phyloP scores from a whole-genome alignment of 192 early-diverging fungal genomes.

The Podila epicladia region DNA sequence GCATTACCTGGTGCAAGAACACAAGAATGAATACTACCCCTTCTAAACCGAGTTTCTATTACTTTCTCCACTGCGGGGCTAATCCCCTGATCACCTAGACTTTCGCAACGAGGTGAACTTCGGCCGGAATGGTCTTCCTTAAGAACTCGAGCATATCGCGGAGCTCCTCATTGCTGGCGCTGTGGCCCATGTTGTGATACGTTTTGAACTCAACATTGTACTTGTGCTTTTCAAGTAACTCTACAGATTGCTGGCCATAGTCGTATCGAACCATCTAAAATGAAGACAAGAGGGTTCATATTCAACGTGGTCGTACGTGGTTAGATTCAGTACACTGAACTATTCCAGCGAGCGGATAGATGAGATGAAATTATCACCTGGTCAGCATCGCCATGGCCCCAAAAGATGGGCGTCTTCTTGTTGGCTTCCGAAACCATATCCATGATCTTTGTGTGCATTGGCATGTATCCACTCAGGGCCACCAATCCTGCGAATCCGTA shows the following conservation, averaged over 20 bases:
- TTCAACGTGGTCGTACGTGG: too few species aligned
- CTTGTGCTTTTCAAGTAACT: constrained; percentile 64
- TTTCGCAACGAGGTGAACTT: background rate
- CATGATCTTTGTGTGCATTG: constrained; percentile 60
- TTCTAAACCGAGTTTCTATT: background rate
- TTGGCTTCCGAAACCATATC: constrained; percentile 66
- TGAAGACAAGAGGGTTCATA: background rate
- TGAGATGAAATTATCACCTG: constrained; percentile 26
- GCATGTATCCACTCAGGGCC: constrained; percentile 83
- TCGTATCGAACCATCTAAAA: constrained; percentile 70
- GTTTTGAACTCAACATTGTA: constrained; percentile 79
- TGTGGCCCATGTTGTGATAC: constrained; percentile 87
- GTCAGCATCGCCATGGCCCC: constrained; percentile 87
- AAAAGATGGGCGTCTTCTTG: constrained; percentile 79
- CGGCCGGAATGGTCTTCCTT: constrained; percentile 55
- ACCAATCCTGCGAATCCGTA: constrained; percentile 56
- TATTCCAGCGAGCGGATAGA: background rate
- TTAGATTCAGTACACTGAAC: background rate
- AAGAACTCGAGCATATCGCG: constrained; percentile 76
- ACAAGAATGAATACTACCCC: background rate
- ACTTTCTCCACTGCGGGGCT: background rate
- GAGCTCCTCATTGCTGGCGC: constrained; percentile 73
- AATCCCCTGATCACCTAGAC: background rate
- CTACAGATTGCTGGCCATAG: constrained; percentile 75
- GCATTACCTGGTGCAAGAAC: too few species aligned